Evolutionary conservation across 2,329 filamentous ascomycete genomes (phyloP), one percentile per base, ranked within the genome.

Genomic region (Botrytis porri): DNA sequence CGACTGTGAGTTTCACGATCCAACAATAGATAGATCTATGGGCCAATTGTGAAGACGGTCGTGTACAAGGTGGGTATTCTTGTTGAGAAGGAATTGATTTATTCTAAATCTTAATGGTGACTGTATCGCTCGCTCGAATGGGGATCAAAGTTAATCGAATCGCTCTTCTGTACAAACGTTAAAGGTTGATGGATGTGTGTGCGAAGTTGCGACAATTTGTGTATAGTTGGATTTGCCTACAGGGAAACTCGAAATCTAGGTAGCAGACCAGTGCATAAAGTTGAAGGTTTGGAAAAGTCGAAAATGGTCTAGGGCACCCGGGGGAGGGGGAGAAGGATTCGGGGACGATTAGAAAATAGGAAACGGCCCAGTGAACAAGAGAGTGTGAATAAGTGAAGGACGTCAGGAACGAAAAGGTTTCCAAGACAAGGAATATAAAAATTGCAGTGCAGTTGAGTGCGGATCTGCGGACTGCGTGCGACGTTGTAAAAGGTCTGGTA

Each of bases 221-320:
- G 64, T 10, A 25, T 41, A 54, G 64, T 67, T 67, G 64, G 35
- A 67, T 67, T 67, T 67, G 64, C 48, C 64, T 39, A 37, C 41
- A 67, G 14, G 29, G 37, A 14, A 57, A 41, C 2, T 35, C 14
- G 45, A n/a, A 39, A 71, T 71, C 60, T 65, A 71, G 69, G 69
- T 64, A 64, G 57, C 60, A 65, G 48, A 71, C 69, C 69, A 71
- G 69, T 71, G 69, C 69, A 64, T 69, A 54, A 60, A 18, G 9
- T 35, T 25, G n/a, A 69, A 32, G 18, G 43, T 32, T 69, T 16
- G 51, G 6, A 59, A 59, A 32, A 14, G 18, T 25, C n/a, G 48
- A 59, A 69, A 43, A 61, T 22, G 39, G 51, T n/a, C 14, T 18
- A 35, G 39, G 51, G 10, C 51, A 29, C 25, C 48, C n/a, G 48